Evolutionary conservation across 768 basidiomycete species (phyloP), one percentile per base, ranked within the genome.

Genomic region (Holtermanniella nyarrowii): DNA sequence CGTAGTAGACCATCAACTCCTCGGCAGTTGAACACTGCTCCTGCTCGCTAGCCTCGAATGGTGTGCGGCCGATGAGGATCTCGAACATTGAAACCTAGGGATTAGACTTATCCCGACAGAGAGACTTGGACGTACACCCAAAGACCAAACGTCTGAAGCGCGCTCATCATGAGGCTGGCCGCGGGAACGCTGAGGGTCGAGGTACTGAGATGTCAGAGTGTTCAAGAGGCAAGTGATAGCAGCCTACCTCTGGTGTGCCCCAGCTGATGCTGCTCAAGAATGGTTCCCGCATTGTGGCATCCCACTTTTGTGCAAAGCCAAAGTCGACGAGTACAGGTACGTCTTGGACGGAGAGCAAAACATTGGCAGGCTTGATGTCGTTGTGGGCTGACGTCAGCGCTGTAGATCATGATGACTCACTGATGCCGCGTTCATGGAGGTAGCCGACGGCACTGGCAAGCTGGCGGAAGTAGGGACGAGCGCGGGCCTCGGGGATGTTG

Each of bases 161-260:
- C 93, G 83, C 44, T 93, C 96, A 67, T 99, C 93, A 61, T 99
- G 93, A 5, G 81, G 80, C 42, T 84, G 76, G 5, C 90, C 89
- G 27, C 83, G 79, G 1, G 93, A 89, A 3, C 95, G 82, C 70
- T 91, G 86, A 0, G 93, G 91, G 5, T 86, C 84, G 5, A 96
- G 81, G 71, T 96, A 97, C 84, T 90, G 55, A n/a, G 16, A 11
- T 7, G 31, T 37, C 18, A 41, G 48, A 27, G 47, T 41, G 54
- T 20, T 46, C 42, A 18, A 10, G 46, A 20, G 44, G 7, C 43
- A 43, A 49, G 42, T 25, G 3, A 18, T 1, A 42, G 25, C 25
- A 11, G 65, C 70, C 52, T 66, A 87, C 86, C 76, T 93, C 89
- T 23, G 90, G 89, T 3, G 91, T 97, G 4, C 90, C 93, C 74